These are phyloP conservation scores for Chlorella ohadii DNA, from an alignment of 139 green algal genomes.

Conservation along the genomic window DNA sequence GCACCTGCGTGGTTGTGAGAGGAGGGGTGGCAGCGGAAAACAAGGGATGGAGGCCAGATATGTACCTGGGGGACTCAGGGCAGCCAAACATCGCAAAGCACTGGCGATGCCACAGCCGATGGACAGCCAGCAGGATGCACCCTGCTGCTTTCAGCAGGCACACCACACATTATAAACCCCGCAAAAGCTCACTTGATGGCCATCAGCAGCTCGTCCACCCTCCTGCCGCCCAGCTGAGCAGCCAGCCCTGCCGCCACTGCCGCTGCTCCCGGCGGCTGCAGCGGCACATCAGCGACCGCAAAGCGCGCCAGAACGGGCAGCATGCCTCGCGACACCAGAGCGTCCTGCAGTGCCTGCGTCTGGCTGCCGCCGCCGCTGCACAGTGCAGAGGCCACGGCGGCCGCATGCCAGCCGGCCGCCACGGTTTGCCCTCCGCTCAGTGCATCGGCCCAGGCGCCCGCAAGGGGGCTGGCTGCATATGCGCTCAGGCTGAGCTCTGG, in stretches of 20 bases:
- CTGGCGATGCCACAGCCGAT: too few relatives aligned
- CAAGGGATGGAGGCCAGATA: too few relatives aligned
- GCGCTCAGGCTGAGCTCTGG: not conserved
- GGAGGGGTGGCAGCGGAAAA: too few relatives aligned
- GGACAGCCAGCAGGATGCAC: too few relatives aligned
- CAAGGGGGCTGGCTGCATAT: not conserved
- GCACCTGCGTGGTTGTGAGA: constrained; percentile 8
- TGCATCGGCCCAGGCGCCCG: too few relatives aligned
- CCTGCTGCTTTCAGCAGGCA: too few relatives aligned
- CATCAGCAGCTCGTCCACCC: not conserved
- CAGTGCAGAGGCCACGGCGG: not conserved
- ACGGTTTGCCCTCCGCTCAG: not conserved
- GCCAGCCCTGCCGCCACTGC: not conserved
- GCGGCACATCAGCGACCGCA: not conserved
- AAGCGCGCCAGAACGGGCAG: constrained; percentile 8
- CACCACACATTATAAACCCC: too few relatives aligned
- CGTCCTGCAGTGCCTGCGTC: not conserved
- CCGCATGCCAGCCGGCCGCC: constrained; percentile 24
- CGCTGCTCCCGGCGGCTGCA: not conserved
- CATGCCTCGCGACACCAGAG: not conserved
- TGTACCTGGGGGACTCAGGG: too few relatives aligned
- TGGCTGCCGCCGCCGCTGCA: constrained; percentile 6
- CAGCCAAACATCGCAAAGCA: too few relatives aligned
- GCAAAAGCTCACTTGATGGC: not conserved
- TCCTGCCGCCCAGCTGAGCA: not conserved